phyloP scores from a whole-genome alignment of 495 filamentous ascomycete genomes.

The Stereocaulon alpinum region DNA sequence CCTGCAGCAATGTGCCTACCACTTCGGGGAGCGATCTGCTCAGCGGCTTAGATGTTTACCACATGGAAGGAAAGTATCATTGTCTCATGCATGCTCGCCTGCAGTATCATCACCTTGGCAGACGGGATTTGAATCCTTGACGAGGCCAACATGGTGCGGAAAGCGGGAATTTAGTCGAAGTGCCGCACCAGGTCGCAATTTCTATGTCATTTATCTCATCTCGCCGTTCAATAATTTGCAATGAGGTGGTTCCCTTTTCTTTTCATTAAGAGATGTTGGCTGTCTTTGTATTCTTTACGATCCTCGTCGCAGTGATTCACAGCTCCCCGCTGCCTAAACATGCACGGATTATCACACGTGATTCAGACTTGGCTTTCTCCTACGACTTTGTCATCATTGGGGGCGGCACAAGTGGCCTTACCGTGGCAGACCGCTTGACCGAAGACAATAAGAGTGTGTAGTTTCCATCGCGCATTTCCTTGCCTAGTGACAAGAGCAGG shows the following conservation, averaged over 20 bases:
- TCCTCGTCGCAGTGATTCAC: background rate
- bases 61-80: background rate
- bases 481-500: background rate
- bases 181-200: too few relatives aligned
- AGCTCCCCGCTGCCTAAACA: background rate
- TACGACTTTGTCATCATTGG: conserved; percentile 33
- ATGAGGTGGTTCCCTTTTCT: background rate
- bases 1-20: background rate
- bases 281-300: background rate
- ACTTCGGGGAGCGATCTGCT: background rate
- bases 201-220: background rate
- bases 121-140: too few relatives aligned
- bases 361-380: background rate
- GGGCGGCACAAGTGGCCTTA: conserved; percentile 38
- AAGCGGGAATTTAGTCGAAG: background rate
- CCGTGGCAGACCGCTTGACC: conserved; percentile 38
- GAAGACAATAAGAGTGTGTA: conserved; percentile 24
- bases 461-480: background rate
- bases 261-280: background rate
- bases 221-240: background rate
- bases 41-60: background rate
- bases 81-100: background rate
- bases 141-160: background rate
- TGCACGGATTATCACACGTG: background rate
- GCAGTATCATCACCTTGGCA: too few relatives aligned